Evolutionary conservation across 2,329 filamentous ascomycete species (phyloP), one percentile per base, ranked within the genome.

Genomic region (Trichoderma sp.): DNA sequence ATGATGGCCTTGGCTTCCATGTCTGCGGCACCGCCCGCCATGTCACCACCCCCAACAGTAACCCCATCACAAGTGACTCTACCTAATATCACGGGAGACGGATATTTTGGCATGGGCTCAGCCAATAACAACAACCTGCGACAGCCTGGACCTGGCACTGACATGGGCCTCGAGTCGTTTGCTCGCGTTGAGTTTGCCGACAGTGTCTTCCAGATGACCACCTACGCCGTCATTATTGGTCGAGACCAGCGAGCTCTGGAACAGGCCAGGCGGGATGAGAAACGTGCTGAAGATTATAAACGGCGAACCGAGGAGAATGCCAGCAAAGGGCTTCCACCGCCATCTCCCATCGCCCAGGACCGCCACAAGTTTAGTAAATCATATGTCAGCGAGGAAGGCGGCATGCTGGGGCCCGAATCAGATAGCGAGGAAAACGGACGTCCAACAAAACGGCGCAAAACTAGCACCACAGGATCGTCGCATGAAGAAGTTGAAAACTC

Each of bases 121-220:
- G 75, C 75, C 70, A 78, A 76, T 67, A 76, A 79, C 19, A 43
- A 43, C 19, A 43, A 43, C 52, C 74, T 78, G 47, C 78, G 78
- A 16, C 79, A 80, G 65, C 73, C 76, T 62, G 76, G 73, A 64
- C 73, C 76, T 62, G 76, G 73, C n/a, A 72, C 77, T 8, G 77
- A 79, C 24, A 82, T 83, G 72, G 81, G 79, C 59, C 78, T 88
- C 16, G 84, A 88, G 74, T 87, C 86, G 3, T 88, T 87, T 76
- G 86, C 86, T 55, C 82, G 84, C 64, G 82, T 94, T 71, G 87
- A 89, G 74, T 94, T 94, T 76, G 85, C 87, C 73, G 92, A 94
- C 81, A 91, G 91, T 76, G 86, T 89, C 68, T 94, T 92, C 77
- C 91, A 92, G 79, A 91, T 94, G 88, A 92, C 89, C 63, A 93